Evolutionary conservation across 768 basidiomycete genomes (phyloP), one percentile per base, ranked within the genome.

Genomic region (Mycena polygramma): DNA sequence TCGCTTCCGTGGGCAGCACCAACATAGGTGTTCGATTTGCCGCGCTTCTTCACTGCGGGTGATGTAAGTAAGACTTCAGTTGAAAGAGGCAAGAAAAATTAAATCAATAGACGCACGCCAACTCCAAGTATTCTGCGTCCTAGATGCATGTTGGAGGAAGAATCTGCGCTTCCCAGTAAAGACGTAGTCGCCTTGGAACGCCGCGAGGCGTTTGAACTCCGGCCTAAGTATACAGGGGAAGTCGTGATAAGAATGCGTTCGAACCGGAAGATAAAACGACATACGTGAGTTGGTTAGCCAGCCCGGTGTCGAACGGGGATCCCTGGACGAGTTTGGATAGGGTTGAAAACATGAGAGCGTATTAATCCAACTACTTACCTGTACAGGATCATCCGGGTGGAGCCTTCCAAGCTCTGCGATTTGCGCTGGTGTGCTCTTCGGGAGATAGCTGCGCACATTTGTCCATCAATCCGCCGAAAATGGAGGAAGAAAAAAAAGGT

Each of bases 1-100:
- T 76, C 72, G 53, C 68, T 62, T 14, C 46, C 57, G 53, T 77
- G 76, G 36, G 57, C 58, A 0, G 78, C 57, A 2, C 79, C 78
- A 6, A 77, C 52, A 4, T 63, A 4, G 1, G 64, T 58, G 7
- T 53, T 66, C 14, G 57, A 46, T 26, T 71, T 71, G 2, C 41
- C 54, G 11, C 65, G 64, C 19, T 71, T 71, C 45, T 52, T 58
- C 13, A 71, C 70, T 71, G 43, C 17, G 43, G 11, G 43, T 45
- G 10, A 45, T 9, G 10, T 45, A 9, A 45, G 8, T 45, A 15
- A 45, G 43, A 17, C 10, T 45, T 15, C 15, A 45, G 17, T 45
- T 9, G 43, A 13, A 17, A 13, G 43, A 45, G 15, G 15, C 4
- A 4, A 45, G 4, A 45, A 45, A 45, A 4, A 9, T 9, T 45